Percentiles rank a stretch among this genome's conserved stretches.
Conservation (phyloP, 2,329 filamentous ascomycete species). For the Colletotrichum sp. region DNA sequence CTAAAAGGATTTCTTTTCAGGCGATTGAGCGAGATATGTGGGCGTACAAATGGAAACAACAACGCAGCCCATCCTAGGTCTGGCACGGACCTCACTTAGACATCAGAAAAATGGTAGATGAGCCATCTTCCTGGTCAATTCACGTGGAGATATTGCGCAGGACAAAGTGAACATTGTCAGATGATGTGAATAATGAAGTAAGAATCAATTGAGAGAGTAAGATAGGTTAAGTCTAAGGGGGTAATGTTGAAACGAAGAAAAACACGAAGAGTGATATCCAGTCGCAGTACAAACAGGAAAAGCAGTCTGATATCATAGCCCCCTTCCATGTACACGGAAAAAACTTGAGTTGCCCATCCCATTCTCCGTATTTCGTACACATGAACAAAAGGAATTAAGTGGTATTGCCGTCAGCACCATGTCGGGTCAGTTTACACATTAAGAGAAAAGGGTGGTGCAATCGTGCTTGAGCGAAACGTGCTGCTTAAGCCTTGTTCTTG, state of each 20-base stretch:
- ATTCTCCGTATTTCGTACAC: neutral
- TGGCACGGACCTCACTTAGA: too few species aligned
- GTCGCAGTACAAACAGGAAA: neutral
- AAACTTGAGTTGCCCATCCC: neutral
- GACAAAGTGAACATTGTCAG: neutral
- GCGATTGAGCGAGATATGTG: too few species aligned
- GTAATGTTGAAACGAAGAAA: neutral
- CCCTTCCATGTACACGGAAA: neutral
- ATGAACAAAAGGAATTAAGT: neutral
- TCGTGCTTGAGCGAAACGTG: neutral
- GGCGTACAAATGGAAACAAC: too few species aligned
- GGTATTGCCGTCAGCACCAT: neutral
- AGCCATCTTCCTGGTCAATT: neutral
- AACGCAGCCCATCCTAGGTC: too few species aligned
- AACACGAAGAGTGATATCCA: neutral
- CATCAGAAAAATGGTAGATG: rapidly evolving
- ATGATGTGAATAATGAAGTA: neutral
- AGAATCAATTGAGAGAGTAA: neutral
- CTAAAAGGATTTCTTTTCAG: too few species aligned
- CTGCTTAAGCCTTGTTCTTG: neutral
- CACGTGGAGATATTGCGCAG: neutral
- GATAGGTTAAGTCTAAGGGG: neutral
- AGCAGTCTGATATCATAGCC: constrained; percentile 9
- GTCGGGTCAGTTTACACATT: neutral
- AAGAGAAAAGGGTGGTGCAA: neutral